Evolutionary conservation across 345 rosid genomes (phyloP), one percentile per base, ranked within the genome.

Genomic region (Isatis tinctoria): DNA sequence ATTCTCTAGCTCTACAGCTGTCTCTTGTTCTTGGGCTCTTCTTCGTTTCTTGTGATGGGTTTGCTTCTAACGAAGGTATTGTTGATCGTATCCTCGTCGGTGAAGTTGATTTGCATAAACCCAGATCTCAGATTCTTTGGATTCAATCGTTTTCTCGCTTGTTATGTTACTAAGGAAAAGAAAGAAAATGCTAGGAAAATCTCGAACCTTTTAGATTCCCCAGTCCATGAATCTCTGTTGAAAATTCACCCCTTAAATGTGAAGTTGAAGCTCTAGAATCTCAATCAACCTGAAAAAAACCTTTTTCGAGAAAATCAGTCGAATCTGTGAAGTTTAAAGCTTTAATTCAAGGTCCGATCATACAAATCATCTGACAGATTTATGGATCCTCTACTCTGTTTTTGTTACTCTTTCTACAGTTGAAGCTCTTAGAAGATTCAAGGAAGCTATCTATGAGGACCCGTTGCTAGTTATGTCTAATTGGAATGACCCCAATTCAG

Each of bases 361-460:
- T 67, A 10, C 8, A 28, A 28, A 26, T 54, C 16, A 63, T 52
- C 37, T 73, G 13, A 64, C 52, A 26, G 57, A 43, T 54, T 56
- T 56, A 6, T 62, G 70, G 24, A 73, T 65, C 47, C 8, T 65
- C 5, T 44, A 4, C 37, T 73, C 48, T 36, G 60, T 28, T 58
- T 63, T 32, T 3, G 43, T 24, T 53, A 33, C 26, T 28, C 6
- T 60, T 67, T 61, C 40, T 8, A 52, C 70, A 96, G 99, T 80
- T 84, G 77, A 56, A 85, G 95, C 93, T 6, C 90, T 96, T 20
- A 80, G 61, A 18, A 73, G 88, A 70, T 90, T 96, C 80, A 92
- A 88, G 86, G 96, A 92, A 83, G 91, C 88, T 43, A 84, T 90
- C 73, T 89, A 80, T 74, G 98, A 92, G 70, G 99, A 96, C 83